phyloP scores from a whole-genome alignment of 768 basidiomycete genomes.

The Mycena vulgaris region DNA sequence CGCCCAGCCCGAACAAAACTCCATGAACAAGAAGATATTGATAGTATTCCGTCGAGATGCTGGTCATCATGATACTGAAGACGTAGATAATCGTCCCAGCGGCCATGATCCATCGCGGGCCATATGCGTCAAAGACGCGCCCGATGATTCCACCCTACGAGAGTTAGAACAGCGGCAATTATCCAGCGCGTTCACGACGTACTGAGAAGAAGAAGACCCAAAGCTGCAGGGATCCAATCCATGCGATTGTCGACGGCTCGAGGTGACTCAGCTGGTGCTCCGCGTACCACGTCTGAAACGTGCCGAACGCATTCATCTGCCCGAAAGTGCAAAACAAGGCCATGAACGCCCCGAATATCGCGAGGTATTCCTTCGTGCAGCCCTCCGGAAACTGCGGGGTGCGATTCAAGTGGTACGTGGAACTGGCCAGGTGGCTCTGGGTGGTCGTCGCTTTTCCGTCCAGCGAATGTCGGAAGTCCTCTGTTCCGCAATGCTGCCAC shows the following conservation, averaged over 20 bases:
- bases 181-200: constrained; percentile 39
- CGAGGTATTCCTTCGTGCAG: constrained; percentile 57
- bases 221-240: constrained; percentile 80
- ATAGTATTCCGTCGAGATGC: constrained; percentile 69
- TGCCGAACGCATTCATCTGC: constrained; percentile 80
- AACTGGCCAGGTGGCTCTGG: constrained; percentile 34
- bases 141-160: constrained; percentile 76
- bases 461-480: constrained; percentile 36
- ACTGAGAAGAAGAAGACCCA: constrained; percentile 82
- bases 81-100: constrained; percentile 65
- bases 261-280: constrained; percentile 68
- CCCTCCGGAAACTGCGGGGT: constrained; percentile 46
- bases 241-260: constrained; percentile 72
- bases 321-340: constrained; percentile 81
- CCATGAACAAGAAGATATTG: constrained; percentile 78
- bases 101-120: constrained; percentile 68
- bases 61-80: constrained; percentile 72
- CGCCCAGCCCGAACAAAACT: constrained; percentile 74
- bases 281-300: constrained; percentile 79
- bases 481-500: constrained; percentile 39
- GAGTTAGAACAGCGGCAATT: background rate
- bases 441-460: constrained; percentile 38
- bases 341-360: constrained; percentile 76
- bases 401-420: constrained; percentile 29
- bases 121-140: constrained; percentile 71